Percentiles rank a stretch among this genome's conserved stretches.
These are phyloP conservation scores for Patellifolia procumbens DNA, from an alignment of 179 eudicot species.

Conservation along the genomic window DNA sequence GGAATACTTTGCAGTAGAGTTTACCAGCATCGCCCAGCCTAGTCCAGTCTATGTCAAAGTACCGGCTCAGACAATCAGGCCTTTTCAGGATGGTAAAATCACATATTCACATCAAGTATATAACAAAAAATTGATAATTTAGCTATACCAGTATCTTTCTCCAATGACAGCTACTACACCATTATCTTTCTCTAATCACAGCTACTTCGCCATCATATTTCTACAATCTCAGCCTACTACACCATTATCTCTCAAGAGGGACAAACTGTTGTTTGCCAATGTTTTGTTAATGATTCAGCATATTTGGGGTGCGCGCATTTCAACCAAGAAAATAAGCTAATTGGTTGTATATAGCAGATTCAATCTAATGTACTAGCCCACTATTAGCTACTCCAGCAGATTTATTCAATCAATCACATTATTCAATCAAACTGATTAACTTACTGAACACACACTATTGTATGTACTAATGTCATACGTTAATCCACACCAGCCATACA, in stretches of 20 bases:
- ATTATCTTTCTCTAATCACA: no score
- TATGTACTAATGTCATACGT: not conserved
- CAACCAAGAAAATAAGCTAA: not conserved
- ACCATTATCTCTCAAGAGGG: not conserved
- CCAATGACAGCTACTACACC: no score
- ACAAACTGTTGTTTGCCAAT: not conserved
- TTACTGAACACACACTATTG: not conserved
- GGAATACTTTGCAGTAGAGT: not conserved
- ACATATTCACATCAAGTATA: not conserved
- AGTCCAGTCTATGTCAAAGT: not conserved
- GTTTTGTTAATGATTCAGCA: not conserved
- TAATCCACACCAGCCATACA: not conserved
- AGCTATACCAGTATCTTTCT: not conserved
- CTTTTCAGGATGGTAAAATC: not conserved
- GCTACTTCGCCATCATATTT: no score
- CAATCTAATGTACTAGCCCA: not conserved
- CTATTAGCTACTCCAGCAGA: not conserved
- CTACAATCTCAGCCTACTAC: no score
- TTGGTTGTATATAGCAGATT: not conserved
- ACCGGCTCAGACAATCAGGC: not conserved
- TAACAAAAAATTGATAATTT: not conserved
- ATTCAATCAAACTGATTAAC: no score
- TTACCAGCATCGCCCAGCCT: not conserved
- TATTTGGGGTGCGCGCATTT: not conserved
- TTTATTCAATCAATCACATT: not conserved